Conservation (phyloP, 306 rosid species). For the Nissolia schottii region DNA sequence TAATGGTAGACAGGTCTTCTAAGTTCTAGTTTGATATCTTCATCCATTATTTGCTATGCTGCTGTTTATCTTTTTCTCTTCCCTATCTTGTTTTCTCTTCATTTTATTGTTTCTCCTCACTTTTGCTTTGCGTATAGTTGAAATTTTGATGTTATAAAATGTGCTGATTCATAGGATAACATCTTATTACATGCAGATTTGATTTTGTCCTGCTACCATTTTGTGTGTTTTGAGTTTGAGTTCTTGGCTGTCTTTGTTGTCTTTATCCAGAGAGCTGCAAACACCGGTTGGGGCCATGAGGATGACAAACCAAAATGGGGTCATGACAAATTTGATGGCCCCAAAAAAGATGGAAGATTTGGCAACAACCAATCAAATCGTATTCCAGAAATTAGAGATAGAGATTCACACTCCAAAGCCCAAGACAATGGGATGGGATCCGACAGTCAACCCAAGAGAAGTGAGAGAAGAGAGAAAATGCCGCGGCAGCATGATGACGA, state of each 20-base stretch:
- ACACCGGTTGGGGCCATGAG: conserved; percentile 87
- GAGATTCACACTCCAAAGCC: conserved; percentile 29
- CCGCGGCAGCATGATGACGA: background rate
- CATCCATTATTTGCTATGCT: background rate
- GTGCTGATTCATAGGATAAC: background rate
- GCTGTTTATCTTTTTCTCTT: background rate
- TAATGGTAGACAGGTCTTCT: background rate
- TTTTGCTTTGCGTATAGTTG: conserved; percentile 1
- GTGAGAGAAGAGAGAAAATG: conserved; percentile 40
- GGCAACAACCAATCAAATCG: conserved; percentile 25
- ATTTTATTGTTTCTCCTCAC: background rate
- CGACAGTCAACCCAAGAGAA: conserved; percentile 32
- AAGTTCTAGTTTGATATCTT: background rate
- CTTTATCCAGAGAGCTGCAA: conserved; percentile 79
- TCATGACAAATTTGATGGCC: conserved; percentile 60
- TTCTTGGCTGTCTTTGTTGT: conserved; percentile 21
- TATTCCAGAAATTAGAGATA: conserved; percentile 33
- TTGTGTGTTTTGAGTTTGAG: background rate
- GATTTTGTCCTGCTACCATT: background rate
- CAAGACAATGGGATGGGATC: conserved; percentile 26
- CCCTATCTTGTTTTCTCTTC: background rate
- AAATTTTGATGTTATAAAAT: background rate
- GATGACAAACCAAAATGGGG: conserved; percentile 56
- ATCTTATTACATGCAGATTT: background rate
- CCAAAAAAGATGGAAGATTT: conserved; percentile 39